Base-by-base conservation (phyloP, 371 early-diverging fungal species). In the Apophysomyces sp. region DNA sequence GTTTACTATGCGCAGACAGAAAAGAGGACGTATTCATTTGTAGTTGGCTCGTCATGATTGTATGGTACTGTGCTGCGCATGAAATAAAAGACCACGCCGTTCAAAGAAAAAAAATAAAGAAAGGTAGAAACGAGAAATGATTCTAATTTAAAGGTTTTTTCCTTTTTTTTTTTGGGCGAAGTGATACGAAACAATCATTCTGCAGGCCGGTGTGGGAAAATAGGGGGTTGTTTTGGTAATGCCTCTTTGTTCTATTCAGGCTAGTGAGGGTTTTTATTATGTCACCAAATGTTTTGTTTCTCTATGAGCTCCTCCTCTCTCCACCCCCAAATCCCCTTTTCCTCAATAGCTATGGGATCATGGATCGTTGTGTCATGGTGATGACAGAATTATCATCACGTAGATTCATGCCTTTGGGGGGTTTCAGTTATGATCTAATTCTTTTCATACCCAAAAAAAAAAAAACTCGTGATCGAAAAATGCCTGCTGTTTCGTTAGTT, bases 181-280 rank as follows among this genome's bases (percentile, higher is more conserved):
- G 49, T 44, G 49, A 44, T 44, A 44, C 49, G 49, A 44, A 44
- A 44, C 26, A 16, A 44, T 44, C 49, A 16, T 44, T 44, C 49
- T 44, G 49, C 49, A 44, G 49, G 21, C 21, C 49, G 9, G 21
- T 21, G 49, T 44, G 49, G 16, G 49, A 21, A 21, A 44, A 44
- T 16, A 21, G 18, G 49, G 49, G 21, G 24, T 18, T 44, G 49
- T 44, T 44, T 44, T 44, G 49, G 49, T 44, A 44, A 6, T 44
- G 49, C 24, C 49, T 44, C 21, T 44, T 44, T 44, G n/a, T 44
- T 26, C 49, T 9, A 44, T 44, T 44, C 21, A 44, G 24, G 24
- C 21, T 21, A 18, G 21, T 9, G n/a, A n/a, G n/a, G n/a, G n/a
- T n/a, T n/a, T n/a, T n/a, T n/a, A n/a, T n/a, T n/a, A n/a, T n/a